Evolutionary conservation across 139 green algal genomes (phyloP).

Genomic region (Chlorella sp.): DNA sequence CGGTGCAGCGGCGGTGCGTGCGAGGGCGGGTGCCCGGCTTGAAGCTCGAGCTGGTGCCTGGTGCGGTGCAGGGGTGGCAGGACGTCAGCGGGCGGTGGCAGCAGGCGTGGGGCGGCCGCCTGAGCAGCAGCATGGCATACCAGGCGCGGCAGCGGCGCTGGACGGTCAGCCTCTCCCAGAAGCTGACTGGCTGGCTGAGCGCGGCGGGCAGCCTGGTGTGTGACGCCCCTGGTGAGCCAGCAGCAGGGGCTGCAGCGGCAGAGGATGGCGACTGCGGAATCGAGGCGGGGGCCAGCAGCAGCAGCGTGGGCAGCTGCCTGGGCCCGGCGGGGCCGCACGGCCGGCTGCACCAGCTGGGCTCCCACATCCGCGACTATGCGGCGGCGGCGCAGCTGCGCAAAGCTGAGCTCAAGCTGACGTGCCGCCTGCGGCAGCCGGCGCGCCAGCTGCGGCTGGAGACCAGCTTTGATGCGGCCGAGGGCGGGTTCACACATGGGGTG

Average conservation of each 20-base stretch:
- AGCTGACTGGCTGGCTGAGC: neutral
- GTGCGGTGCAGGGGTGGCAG: neutral
- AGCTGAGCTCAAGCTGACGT: neutral
- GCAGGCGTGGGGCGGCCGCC: conserved; percentile 11
- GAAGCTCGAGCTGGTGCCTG: neutral
- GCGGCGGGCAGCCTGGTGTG: neutral
- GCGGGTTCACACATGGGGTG: neutral
- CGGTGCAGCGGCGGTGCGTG: neutral
- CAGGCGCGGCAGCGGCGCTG: conserved; percentile 24
- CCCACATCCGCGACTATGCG: neutral
- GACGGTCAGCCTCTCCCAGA: neutral
- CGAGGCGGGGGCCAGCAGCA: neutral
- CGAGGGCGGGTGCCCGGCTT: conserved; percentile 3
- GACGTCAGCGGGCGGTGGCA: conserved; percentile 23
- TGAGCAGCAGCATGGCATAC: neutral
- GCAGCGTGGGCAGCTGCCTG: neutral
- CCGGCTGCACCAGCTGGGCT: neutral
- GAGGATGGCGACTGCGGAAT: neutral
- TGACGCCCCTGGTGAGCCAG: neutral
- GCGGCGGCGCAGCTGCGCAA: neutral
- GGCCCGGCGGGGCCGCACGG: neutral
- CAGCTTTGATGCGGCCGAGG: neutral
- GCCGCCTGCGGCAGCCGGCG: neutral
- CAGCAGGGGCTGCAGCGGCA: neutral
- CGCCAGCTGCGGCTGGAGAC: conserved; percentile 2